Conservation (phyloP, 2,329 filamentous ascomycete genomes). For the Penicillium sp. region DNA sequence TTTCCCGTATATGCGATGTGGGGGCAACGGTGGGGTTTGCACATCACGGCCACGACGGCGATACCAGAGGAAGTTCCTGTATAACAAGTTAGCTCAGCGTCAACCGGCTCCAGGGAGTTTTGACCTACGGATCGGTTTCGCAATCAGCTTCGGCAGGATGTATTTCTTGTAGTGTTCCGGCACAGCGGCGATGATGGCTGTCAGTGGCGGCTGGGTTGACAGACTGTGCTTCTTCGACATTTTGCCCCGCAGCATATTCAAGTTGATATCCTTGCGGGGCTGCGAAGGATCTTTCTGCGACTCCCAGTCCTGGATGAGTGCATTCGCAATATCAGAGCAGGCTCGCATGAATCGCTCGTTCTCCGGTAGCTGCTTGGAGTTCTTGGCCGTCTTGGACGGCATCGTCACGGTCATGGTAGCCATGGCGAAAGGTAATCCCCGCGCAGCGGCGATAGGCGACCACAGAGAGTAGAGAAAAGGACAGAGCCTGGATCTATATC, state of each 20-base stretch:
- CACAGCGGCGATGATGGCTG: conserved; percentile 94
- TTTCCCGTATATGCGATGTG: conserved; percentile 98
- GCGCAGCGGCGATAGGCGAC: conserved; percentile 5
- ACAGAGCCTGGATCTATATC: neutral
- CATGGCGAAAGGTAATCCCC: conserved; percentile 44
- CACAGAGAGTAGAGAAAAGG: conserved; percentile 1
- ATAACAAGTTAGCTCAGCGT: conserved; percentile 13
- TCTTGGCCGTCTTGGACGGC: conserved; percentile 53
- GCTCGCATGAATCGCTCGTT: conserved; percentile 91
- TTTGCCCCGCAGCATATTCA: conserved; percentile 81
- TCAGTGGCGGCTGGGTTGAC: conserved; percentile 80
- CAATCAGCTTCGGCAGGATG: conserved; percentile 90
- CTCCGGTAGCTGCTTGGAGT: conserved; percentile 74
- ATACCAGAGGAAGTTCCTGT: conserved; percentile 92
- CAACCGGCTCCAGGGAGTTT: neutral
- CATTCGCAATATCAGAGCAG: conserved; percentile 91
- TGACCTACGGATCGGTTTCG: conserved; percentile 80
- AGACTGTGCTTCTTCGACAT: conserved; percentile 90
- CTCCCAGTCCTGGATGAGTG: conserved; percentile 91
- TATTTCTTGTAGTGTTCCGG: conserved; percentile 99
- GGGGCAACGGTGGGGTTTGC: conserved; percentile 94
- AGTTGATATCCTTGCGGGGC: conserved; percentile 79
- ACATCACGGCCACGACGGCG: conserved; percentile 98
- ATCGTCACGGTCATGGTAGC: conserved; percentile 59
- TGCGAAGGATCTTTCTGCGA: conserved; percentile 66